Conservation (phyloP, 2,329 filamentous ascomycete species). For the Akanthomyces uredinophilus region DNA sequence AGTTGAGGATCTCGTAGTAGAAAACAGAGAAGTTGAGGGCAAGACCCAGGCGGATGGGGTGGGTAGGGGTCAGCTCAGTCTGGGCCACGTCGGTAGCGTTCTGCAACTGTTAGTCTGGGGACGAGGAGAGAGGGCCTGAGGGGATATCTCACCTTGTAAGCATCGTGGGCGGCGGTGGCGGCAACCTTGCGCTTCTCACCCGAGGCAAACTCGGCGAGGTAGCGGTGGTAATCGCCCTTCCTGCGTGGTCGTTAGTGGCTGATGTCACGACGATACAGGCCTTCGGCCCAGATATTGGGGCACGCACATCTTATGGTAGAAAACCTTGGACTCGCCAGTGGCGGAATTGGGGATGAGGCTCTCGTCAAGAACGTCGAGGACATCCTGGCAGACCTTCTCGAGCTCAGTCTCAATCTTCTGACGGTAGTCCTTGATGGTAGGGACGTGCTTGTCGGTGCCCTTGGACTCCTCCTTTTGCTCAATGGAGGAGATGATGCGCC, state of each 20-base stretch:
- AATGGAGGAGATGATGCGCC: slow-evolving; percentile 99
- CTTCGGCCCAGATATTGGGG: slow-evolving; percentile 1
- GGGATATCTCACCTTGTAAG: slow-evolving; percentile 81
- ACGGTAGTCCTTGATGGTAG: slow-evolving; percentile 93
- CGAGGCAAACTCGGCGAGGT: slow-evolving; percentile 93
- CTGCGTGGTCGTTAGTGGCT: slow-evolving; percentile 40
- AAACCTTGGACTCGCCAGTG: slow-evolving; percentile 98
- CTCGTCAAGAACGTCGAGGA: slow-evolving; percentile 90
- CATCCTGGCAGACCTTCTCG: slow-evolving; percentile 97
- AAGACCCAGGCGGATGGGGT: slow-evolving; percentile 95
- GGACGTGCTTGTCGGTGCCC: slow-evolving; percentile 91
- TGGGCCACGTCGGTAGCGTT: slow-evolving; percentile 96
- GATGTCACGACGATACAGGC: background rate
- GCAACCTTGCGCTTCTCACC: slow-evolving; percentile 94
- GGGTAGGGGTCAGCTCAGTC: slow-evolving; percentile 93
- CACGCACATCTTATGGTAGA: slow-evolving; percentile 99
- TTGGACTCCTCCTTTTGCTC: slow-evolving; percentile 99
- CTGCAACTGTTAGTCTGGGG: slow-evolving; percentile 99
- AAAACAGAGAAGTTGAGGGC: slow-evolving; percentile 99
- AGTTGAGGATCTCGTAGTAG: slow-evolving; percentile 99
- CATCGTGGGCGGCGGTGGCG: slow-evolving; percentile 90
- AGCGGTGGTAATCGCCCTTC: slow-evolving; percentile 99
- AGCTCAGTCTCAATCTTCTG: slow-evolving; percentile 97
- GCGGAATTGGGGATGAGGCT: slow-evolving; percentile 92
- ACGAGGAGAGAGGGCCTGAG: slow-evolving; percentile 99